Percentiles rank a stretch among this genome's conserved stretches.
Evolutionary conservation across 1,139 yeast species (phyloP).

Genomic region (Hyphopichia buzzinii): DNA sequence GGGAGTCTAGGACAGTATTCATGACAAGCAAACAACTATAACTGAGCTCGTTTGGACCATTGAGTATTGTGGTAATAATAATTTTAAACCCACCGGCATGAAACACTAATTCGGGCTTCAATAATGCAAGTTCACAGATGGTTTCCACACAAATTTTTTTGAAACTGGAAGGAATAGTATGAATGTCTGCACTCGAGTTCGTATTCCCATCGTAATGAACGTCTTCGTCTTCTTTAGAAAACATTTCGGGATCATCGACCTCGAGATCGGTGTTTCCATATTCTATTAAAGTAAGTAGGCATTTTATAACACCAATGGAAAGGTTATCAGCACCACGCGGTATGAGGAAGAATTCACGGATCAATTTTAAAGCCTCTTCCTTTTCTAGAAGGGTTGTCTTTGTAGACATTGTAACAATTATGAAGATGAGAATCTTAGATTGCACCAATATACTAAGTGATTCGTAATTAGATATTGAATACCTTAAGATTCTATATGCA

Average conservation of each 20-base stretch:
- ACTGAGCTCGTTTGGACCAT: constrained; percentile 61
- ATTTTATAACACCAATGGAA: constrained; percentile 66
- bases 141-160: constrained; percentile 63
- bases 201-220: constrained; percentile 6
- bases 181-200: background rate
- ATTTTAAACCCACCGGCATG: constrained; percentile 66
- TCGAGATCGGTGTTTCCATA: constrained; percentile 32
- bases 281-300: constrained; percentile 71
- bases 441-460: constrained; percentile 48
- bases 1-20: constrained; percentile 57
- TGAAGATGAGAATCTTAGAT: constrained; percentile 56
- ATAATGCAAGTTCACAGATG: constrained; percentile 63
- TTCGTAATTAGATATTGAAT: constrained; percentile 54
- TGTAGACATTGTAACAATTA: constrained; percentile 65
- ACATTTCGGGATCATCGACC: constrained; percentile 8
- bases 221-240: constrained; percentile 10
- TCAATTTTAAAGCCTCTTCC: constrained; percentile 72
- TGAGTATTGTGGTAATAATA: constrained; percentile 56
- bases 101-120: constrained; percentile 59
- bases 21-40: constrained; percentile 56
- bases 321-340: constrained; percentile 57
- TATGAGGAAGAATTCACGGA: constrained; percentile 60
- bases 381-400: constrained; percentile 58
- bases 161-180: constrained; percentile 39
- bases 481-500: constrained; percentile 72